phyloP scores from a whole-genome alignment of 768 basidiomycete genomes.

The Pholiota molesta region DNA sequence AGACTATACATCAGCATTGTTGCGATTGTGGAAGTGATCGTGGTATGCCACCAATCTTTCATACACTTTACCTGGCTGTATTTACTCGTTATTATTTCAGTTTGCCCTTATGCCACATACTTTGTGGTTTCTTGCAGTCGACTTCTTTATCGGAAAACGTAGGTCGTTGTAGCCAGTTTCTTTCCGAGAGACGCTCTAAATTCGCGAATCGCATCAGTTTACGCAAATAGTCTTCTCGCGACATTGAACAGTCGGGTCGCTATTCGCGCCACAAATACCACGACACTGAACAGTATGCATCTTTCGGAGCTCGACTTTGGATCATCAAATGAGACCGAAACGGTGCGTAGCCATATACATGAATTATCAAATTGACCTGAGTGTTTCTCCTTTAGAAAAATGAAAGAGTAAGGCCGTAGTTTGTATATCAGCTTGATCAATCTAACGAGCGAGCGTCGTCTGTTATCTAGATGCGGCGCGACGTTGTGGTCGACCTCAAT shows the following conservation, averaged over 20 bases:
- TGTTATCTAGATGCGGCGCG: neutral
- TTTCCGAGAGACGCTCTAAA: neutral
- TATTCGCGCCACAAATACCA: constrained; percentile 23
- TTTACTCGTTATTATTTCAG: constrained; percentile 12
- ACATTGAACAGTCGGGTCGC: constrained; percentile 41
- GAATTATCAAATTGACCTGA: neutral
- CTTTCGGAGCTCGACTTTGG: constrained; percentile 22
- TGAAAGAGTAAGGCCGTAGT: neutral
- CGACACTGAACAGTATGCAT: constrained; percentile 14
- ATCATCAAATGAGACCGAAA: neutral
- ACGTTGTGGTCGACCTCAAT: neutral
- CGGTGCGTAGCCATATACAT: neutral
- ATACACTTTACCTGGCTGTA: too few relatives aligned
- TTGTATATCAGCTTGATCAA: neutral
- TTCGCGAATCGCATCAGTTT: constrained; percentile 31
- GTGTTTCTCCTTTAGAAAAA: neutral
- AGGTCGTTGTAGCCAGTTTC: constrained; percentile 10
- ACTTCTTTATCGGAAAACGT: constrained; percentile 54
- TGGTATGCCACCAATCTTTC: constrained; percentile 26
- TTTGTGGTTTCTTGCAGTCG: constrained; percentile 40
- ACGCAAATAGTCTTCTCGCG: constrained; percentile 49
- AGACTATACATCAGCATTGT: constrained; percentile 26
- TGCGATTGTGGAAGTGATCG: constrained; percentile 41
- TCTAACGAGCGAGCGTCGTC: neutral
- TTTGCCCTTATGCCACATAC: constrained; percentile 33